phyloP scores from a whole-genome alignment of 441 rosid species.

The Adansonia gregorii region DNA sequence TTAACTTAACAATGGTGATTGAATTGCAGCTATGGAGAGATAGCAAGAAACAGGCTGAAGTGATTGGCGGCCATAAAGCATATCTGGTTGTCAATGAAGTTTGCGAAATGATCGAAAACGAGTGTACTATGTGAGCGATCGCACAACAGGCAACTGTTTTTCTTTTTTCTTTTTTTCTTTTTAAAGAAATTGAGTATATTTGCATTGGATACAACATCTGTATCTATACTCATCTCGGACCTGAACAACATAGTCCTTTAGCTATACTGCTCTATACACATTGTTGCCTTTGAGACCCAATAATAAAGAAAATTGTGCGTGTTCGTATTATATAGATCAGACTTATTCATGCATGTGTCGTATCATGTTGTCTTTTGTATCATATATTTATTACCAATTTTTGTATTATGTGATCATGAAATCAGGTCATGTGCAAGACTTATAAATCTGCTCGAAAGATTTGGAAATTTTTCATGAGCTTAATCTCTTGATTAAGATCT shows the following conservation, averaged over 20 bases:
- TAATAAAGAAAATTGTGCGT: not conserved
- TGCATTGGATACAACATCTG: not conserved
- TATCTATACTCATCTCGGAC: not conserved
- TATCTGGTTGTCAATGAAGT: slow-evolving; percentile 71
- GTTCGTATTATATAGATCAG: too few relatives aligned
- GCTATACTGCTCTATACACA: not conserved
- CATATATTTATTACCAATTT: too few relatives aligned
- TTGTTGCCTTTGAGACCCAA: not conserved
- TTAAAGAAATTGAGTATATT: not conserved
- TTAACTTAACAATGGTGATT: not conserved
- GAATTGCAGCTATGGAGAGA: slow-evolving; percentile 71
- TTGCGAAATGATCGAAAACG: slow-evolving; percentile 73
- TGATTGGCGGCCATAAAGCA: slow-evolving; percentile 85
- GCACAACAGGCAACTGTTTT: slow-evolving; percentile 32
- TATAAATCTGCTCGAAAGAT: too few relatives aligned
- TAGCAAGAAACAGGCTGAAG: slow-evolving; percentile 68
- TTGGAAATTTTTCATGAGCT: too few relatives aligned
- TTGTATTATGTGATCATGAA: too few relatives aligned
- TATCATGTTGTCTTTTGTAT: too few relatives aligned
- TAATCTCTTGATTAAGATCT: too few relatives aligned
- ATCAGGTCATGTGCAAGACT: too few relatives aligned
- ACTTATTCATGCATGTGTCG: too few relatives aligned
- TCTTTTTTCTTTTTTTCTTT: slow-evolving; percentile 40
- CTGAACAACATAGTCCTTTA: not conserved
- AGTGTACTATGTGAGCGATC: slow-evolving; percentile 31